Base-by-base conservation (phyloP, 2,329 filamentous ascomycete genomes). In the Bipolaris cookei region DNA sequence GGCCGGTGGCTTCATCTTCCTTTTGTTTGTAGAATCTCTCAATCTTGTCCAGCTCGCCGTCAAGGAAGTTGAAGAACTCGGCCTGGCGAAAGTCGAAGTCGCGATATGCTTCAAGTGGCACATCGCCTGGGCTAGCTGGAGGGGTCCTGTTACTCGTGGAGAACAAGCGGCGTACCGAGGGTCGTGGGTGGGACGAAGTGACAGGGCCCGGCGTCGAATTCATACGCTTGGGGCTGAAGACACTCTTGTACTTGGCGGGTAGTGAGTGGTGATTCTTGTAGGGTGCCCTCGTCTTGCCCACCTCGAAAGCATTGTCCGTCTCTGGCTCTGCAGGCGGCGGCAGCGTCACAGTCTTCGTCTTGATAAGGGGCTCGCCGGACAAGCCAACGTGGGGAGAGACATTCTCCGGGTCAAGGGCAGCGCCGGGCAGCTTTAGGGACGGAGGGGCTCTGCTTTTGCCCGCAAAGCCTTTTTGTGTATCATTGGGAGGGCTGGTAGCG, bases 11-110 rank as follows among this genome's bases (percentile, higher is more conserved):
- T 72, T 97, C 91, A 25, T 90, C 84, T 72, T 99, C 95, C 72
- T 97, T 97, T 64, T 86, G 80, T 66, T 86, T 88, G 80, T 98
- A 98, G 71, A 99, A 99, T 0, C 81, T 78, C 72, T 99, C 93
- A 10, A 99, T 91, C 77, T 98, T 99, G n/a, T 88, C 83, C 13
- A 99, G 81, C 77, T 99, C 90, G 8, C 80, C 80, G 66, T 97
- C 91, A 51, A 99, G 80, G 69, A 95, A 99, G 0, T 82, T 78
- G 74, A 93, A 94, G 72, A 99, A 98, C 13, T 97, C 91, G n/a
- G 84, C 84, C 74, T 96, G 88, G 16, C 87, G 84, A 54, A 88
- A 82, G 42, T 90, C 89, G 3, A 96, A 82, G 37, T 91, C 84
- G 39, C 87, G 83, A 47, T 83, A 82, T 1, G 82, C 80, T 54